Base-by-base conservation (phyloP, 2,329 filamentous ascomycete species). In the Graphilbum fragrans region DNA sequence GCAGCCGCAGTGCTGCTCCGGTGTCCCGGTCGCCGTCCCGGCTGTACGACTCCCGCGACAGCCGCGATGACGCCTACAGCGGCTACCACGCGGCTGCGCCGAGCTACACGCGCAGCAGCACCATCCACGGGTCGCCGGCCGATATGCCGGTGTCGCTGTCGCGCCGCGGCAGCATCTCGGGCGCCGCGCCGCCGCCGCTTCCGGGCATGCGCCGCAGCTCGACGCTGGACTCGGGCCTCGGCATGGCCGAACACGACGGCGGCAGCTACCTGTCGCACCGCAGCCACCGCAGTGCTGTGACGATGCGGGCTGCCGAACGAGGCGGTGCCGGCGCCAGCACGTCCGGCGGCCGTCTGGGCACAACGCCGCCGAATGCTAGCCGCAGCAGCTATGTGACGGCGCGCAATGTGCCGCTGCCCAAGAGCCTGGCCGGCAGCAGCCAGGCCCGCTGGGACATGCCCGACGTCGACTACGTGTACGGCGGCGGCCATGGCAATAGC, bases 221-320 rank as follows among this genome's bases (percentile, higher is more conserved):
- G 17, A 35, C 45, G 8, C 45, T 35, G n/a, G 47, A 49, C 36
- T 32, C 32, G 14, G 29, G 39, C 16, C 12, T 48, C 45, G 7
- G 44, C 46, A 35, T 51, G 10, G 37, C 3, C 12, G 67, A 69
- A 11, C 56, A 57, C 11, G 29, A 31, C 29, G n/a, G 19, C 16
- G 62, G 65, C 18, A 63, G 63, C 29, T 70, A 65, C 44, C 59
- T 65, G 40, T 70, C 69, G 11, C 58, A 63, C 3, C 57, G 62
- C 9, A 66, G 56, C 50, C 58, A 59, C 32, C 55, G 56, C 39
- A 62, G 63, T 47, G n/a, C n/a, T n/a, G n/a, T n/a, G n/a, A n/a
- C n/a, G n/a, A n/a, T n/a, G n/a, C n/a, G n/a, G n/a, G n/a, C n/a
- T n/a, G n/a, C n/a, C n/a, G n/a, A n/a, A n/a, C n/a, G n/a, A n/a